Conservation (phyloP, 805 yeast genomes). For the Metschnikowia sp. region DNA sequence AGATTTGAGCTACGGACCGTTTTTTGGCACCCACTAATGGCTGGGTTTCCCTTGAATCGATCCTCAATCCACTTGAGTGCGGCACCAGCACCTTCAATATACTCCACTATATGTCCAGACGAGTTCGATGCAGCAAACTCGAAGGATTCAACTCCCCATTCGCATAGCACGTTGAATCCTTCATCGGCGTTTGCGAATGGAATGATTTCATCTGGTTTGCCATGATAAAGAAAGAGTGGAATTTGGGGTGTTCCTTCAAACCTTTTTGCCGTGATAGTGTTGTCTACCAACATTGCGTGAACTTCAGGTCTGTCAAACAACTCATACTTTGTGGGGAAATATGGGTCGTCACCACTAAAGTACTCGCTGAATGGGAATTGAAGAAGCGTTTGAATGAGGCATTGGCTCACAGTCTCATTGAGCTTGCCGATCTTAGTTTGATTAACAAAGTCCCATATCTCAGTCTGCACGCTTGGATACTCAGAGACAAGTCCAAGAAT, state of each 20-base stretch:
- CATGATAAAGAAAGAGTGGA: conserved; percentile 26
- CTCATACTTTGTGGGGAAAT: conserved; percentile 5
- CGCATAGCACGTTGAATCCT: conserved; percentile 28
- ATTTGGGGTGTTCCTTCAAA: conserved; percentile 18
- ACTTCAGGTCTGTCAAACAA: conserved; percentile 7
- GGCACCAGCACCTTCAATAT: conserved; percentile 12
- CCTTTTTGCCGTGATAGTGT: conserved; percentile 2
- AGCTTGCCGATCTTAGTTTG: not conserved
- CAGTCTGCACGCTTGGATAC: conserved; percentile 24
- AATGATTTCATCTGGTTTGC: conserved; percentile 21
- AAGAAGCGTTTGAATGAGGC: conserved; percentile 7
- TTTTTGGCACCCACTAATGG: conserved; percentile 11
- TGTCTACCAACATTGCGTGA: conserved; percentile 1
- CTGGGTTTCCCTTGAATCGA: conserved; percentile 9
- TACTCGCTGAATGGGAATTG: conserved; percentile 3
- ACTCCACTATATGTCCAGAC: conserved; percentile 27
- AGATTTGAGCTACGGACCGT: conserved; percentile 12
- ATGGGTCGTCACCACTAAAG: conserved; percentile 9
- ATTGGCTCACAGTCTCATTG: conserved; percentile 3
- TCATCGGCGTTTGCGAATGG: conserved; percentile 18
- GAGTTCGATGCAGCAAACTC: conserved; percentile 26
- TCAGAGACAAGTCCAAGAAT: conserved; percentile 30
- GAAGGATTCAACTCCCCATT: conserved; percentile 24
- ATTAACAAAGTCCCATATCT: not conserved
- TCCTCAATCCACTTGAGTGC: conserved; percentile 13